Percentiles rank a stretch among this genome's conserved stretches.
These are phyloP conservation scores for Miamiensis avidus DNA, from an alignment of 169 alveolate species.

Conservation along the genomic window DNA sequence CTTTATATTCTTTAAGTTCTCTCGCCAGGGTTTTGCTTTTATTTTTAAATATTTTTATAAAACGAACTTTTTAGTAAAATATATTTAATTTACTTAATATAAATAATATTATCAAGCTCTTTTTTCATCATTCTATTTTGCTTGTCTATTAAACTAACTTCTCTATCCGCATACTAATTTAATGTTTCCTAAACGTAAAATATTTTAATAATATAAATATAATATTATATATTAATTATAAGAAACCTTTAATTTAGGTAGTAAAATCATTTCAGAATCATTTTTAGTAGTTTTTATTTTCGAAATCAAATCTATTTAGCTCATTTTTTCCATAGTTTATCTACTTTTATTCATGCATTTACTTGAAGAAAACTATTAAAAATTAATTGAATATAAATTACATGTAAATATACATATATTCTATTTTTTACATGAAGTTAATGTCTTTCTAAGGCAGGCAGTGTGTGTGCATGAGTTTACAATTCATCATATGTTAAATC, in stretches of 20 bases:
- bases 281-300: not conserved
- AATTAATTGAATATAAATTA: too few species aligned
- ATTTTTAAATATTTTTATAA: too few species aligned
- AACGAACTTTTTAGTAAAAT: too few species aligned
- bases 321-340: not conserved
- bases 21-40: slow-evolving; percentile 5
- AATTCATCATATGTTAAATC: too few species aligned
- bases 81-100: slow-evolving; percentile 3
- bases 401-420: too few species aligned
- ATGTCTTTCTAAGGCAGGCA: too few species aligned
- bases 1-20: slow-evolving; percentile 26
- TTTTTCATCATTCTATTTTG: slow-evolving; percentile 20
- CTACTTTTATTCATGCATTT: not conserved
- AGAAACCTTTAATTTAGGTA: not conserved
- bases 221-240: too few species aligned
- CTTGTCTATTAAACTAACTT: slow-evolving; percentile 13
- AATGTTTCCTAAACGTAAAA: slow-evolving; percentile 19
- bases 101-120: slow-evolving; percentile 15
- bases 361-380: too few species aligned
- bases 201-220: too few species aligned
- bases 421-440: too few species aligned
- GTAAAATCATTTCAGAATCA: not conserved
- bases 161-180: slow-evolving; percentile 6
- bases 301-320: not conserved
- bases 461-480: too few species aligned